phyloP scores from a whole-genome alignment of 106 monocot genomes.

The Amphibolis antarctica region DNA sequence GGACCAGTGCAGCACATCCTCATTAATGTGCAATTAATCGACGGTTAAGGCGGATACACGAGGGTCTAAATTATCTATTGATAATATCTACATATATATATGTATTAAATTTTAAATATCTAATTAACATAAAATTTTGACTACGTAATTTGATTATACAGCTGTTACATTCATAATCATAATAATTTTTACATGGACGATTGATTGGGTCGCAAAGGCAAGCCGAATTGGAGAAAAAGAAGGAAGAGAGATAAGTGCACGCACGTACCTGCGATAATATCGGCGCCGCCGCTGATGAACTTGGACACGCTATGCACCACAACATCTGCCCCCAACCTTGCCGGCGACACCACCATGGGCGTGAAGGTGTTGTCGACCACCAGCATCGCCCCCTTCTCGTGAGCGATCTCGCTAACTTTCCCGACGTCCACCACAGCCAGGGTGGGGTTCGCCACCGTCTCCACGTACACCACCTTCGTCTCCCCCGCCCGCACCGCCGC shows the following conservation, averaged over 20 bases:
- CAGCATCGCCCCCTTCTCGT: slow-evolving; percentile 63
- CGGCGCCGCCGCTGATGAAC: slow-evolving; percentile 89
- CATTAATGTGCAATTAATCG: no score
- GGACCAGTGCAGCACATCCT: no score
- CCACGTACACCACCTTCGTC: slow-evolving; percentile 70
- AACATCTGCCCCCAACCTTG: slow-evolving; percentile 75
- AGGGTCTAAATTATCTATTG: no score
- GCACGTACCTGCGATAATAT: slow-evolving; percentile 93
- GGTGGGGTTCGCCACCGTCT: slow-evolving; percentile 79
- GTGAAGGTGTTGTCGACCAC: slow-evolving; percentile 95
- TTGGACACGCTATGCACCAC: slow-evolving; percentile 90
- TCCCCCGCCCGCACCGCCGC: slow-evolving; percentile 47
- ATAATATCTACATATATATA: no score
- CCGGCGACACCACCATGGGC: slow-evolving; percentile 90
- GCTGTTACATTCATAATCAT: no score
- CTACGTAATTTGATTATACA: no score
- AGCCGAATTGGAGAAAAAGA: neutral
- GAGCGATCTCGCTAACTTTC: slow-evolving; percentile 38
- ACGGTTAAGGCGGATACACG: no score
- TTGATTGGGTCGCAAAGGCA: no score
- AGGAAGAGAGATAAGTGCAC: neutral
- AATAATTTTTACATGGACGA: no score
- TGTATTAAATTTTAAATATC: no score
- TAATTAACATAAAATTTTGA: no score
- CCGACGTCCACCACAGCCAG: slow-evolving; percentile 64